phyloP scores from a whole-genome alignment of 345 rosid genomes.

The Lepidium africanum region DNA sequence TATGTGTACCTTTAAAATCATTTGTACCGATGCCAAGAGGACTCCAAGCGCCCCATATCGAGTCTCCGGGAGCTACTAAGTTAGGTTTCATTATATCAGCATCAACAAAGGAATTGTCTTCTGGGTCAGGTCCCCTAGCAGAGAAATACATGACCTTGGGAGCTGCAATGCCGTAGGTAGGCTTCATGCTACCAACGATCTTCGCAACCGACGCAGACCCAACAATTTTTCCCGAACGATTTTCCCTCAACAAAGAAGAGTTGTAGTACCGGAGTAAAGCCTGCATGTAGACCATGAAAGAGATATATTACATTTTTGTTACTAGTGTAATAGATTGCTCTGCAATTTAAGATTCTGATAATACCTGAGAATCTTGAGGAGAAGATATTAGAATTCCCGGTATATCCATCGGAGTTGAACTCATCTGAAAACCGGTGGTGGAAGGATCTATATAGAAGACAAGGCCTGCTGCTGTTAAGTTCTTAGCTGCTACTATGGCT shows the following conservation, averaged over 20 bases:
- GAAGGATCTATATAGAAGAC: constrained; percentile 90
- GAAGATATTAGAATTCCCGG: constrained; percentile 86
- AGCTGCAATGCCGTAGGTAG: constrained; percentile 59
- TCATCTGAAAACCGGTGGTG: constrained; percentile 80
- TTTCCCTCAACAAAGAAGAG: constrained; percentile 64
- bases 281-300: constrained; percentile 33
- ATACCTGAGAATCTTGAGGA: constrained; percentile 82
- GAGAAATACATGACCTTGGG: constrained; percentile 88
- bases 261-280: constrained; percentile 75
- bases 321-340: neutral
- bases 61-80: constrained; percentile 84
- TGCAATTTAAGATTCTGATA: neutral
- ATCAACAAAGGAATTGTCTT: constrained; percentile 50
- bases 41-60: constrained; percentile 98
- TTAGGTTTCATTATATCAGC: constrained; percentile 94
- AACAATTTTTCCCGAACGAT: constrained; percentile 35
- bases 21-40: constrained; percentile 73
- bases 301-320: constrained; percentile 3
- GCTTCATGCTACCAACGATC: constrained; percentile 76
- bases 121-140: constrained; percentile 98
- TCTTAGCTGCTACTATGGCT: constrained; percentile 65
- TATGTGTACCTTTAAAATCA: constrained; percentile 65
- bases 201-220: constrained; percentile 63
- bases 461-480: constrained; percentile 83
- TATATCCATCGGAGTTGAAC: constrained; percentile 74